These are phyloP conservation scores for Septoria linicola DNA, from an alignment of 2,329 filamentous ascomycete species.

Conservation along the genomic window DNA sequence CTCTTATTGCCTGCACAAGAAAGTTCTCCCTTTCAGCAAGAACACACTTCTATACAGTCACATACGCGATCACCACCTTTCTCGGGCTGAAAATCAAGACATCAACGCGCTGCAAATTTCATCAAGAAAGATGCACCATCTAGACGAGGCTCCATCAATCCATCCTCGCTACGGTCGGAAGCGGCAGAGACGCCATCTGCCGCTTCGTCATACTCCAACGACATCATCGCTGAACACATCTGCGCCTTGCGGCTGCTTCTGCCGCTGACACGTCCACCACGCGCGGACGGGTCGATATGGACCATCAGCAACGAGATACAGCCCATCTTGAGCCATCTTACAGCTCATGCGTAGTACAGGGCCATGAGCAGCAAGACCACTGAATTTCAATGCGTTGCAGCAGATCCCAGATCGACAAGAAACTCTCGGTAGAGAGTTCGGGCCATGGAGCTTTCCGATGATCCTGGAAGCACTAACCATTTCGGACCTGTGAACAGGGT, in stretches of 20 bases:
- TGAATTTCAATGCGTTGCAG: neutral
- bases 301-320: neutral
- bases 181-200: no score
- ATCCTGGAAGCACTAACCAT: neutral
- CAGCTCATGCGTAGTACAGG: no score
- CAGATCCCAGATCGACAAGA: constrained; percentile 5
- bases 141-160: neutral
- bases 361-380: neutral
- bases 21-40: no score
- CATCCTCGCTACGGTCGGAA: no score
- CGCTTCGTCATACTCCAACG: constrained; percentile 2
- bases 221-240: neutral
- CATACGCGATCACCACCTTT: no score
- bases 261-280: no score
- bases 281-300: neutral
- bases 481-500: neutral
- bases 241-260: neutral
- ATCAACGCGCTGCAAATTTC: neutral
- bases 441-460: neutral
- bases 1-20: no score
- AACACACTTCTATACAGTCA: no score
- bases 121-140: no score
- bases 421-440: constrained; percentile 5
- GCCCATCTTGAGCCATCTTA: no score
- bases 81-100: no score